Base-by-base conservation (phyloP, 2,329 filamentous ascomycete genomes). In the Cryphonectria radicalis region DNA sequence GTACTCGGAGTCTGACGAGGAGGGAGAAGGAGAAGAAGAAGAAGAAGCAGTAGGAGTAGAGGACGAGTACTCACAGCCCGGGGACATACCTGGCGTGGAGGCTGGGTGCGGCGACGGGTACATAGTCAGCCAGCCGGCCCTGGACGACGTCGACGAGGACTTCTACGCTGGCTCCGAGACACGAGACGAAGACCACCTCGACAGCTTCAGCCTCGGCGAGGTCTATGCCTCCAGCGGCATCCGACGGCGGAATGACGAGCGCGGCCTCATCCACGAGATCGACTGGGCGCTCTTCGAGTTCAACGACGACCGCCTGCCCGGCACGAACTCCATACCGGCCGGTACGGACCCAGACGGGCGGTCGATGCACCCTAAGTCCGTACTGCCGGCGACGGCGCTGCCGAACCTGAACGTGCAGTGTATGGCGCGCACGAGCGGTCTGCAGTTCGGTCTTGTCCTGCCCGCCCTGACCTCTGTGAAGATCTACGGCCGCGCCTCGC, bases 281-380 rank as follows among this genome's bases (percentile, higher is more conserved):
- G 95, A 98, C 80, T 98, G 95, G 95, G 94, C 95, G 0, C 84
- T 98, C 2, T 94, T 98, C 76, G 90, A 93, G 75, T 93, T 98
- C 74, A 84, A 91, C 14, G 85, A 91, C 4, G 87, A 91, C 14
- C 89, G 95, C 1, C 83, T 91, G 19, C 93, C 95, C 3, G 84
- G 87, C 0, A 87, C 89, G 72, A 98, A 98, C 76, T 81, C 88
- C 14, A 91, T 97, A 32, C 89, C 89, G 2, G 75, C 76, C 68
- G 73, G 68, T 65, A 64, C 66, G 11, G 74, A n/a, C 22, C 6
- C 60, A 7, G 42, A 50, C 19, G 77, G 79, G 2, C 53, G 81
- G 67, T 80, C 79, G 70, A 76, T 89, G 75, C 80, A 89, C 74
- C 88, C 91, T 10, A 86, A 85, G 60, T 86, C 85, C 42, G 88